Base-by-base conservation (phyloP, 2,329 filamentous ascomycete species). In the Parastagonospora nodorum region DNA sequence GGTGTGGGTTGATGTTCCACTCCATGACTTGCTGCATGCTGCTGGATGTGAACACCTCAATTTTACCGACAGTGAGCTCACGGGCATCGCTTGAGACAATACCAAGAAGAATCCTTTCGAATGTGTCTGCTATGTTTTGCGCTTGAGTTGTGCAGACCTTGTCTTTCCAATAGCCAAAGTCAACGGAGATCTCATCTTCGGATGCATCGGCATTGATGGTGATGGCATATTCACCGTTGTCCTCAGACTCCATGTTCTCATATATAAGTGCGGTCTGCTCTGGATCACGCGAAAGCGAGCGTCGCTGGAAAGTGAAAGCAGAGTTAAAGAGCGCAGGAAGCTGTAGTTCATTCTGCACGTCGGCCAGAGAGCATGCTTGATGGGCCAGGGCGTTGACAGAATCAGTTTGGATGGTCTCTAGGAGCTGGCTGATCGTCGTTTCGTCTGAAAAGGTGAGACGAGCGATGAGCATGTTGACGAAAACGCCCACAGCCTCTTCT, bases 381-480 rank as follows among this genome's bases (percentile, higher is more conserved):
- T 82, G 75, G 0, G 75, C 69, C 51, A 83, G 71, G 36, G 77
- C 76, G 33, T 72, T 66, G 15, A 80, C 71, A 14, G 79, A 78
- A 47, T 81, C 75, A 10, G 68, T 66, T 36, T 82, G 80, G 0
- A 81, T 70, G 9, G 67, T 67, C 28, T 77, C 75, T 0, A 81
- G 67, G 0, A 77, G 63, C 9, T 78, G 73, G 2, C 62, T 51
- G 8, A 82, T 61, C 10, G 64, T 39, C 61, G 71, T 46, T 39
- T 73, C 47, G 59, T 68, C 46, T 41, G 67, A 48, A 63, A 80
- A 57, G 48, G 71, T 62, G 4, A 82, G 69, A 5, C 78, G 75
- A 50, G 77, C 82, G 39, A 81, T 77, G 2, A 84, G 73, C 76
- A 84, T 82, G 46, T 82, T 83, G 51, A 84, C 80, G 41, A 83